Percentiles rank a stretch among this genome's conserved stretches.
These are phyloP conservation scores for Heterobasidion annosum DNA, from an alignment of 1,284 basidiomycete species.

Conservation along the genomic window DNA sequence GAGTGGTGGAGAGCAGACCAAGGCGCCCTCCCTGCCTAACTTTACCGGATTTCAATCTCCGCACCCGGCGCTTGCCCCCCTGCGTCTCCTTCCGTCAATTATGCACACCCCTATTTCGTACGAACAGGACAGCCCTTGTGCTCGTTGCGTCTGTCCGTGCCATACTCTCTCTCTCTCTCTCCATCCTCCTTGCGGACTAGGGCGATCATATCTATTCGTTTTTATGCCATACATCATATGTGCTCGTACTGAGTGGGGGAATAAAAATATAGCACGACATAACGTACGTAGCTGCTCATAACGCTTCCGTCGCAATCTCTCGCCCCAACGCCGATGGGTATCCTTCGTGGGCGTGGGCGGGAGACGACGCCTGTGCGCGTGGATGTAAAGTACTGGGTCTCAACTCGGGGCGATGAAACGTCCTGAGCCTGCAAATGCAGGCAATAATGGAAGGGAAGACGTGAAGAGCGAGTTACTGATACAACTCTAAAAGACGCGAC, in stretches of 20 bases:
- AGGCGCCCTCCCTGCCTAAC: conserved; percentile 16
- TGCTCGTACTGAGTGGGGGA: conserved; percentile 1
- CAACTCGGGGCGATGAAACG: not conserved
- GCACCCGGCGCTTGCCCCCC: conserved; percentile 12
- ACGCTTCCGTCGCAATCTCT: not conserved
- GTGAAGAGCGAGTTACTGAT: not conserved
- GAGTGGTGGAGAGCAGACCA: conserved; percentile 31
- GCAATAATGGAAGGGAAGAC: not conserved
- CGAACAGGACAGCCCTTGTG: not conserved
- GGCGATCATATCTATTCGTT: not conserved
- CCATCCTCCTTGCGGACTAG: conserved; percentile 8
- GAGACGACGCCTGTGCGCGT: conserved; percentile 4
- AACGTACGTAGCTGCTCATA: not conserved
- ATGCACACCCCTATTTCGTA: not conserved
- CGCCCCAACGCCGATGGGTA: conserved; percentile 2
- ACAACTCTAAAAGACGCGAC: not conserved
- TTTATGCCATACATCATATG: conserved; percentile 7
- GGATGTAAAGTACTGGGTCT: conserved; percentile 1
- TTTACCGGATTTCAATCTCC: conserved; percentile 31
- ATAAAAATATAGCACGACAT: conserved; percentile 12
- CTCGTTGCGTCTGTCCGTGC: not conserved
- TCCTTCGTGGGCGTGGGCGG: conserved; percentile 5
- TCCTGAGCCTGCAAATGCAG: not conserved
- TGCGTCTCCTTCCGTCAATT: conserved; percentile 11
- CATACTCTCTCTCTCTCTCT: not conserved